A percentile compares a stretch with the other conserved stretches of the same genome.
These are phyloP conservation scores for Chaetoceros muelleri DNA, from an alignment of 108 stramenopile genomes.

Conservation along the genomic window DNA sequence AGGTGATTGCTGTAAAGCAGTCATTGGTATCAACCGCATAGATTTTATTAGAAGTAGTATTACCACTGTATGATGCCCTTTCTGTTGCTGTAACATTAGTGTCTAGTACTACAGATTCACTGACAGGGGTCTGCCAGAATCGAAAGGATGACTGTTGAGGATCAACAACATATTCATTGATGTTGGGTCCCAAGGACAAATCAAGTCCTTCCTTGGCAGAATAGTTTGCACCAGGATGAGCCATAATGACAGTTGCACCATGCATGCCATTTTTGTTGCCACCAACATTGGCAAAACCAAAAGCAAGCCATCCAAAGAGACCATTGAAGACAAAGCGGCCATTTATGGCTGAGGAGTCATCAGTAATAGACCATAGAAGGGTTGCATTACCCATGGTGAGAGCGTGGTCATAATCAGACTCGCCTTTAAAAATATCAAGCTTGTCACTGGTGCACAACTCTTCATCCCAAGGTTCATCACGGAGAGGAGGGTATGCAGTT, in stretches of 20 bases:
- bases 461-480: neutral
- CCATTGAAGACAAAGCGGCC: constrained; percentile 34
- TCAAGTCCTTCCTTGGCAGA: constrained; percentile 28
- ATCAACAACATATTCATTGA: constrained; percentile 36
- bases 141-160: constrained; percentile 28
- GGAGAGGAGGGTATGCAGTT: neutral
- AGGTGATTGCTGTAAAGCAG: constrained; percentile 50
- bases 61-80: constrained; percentile 9
- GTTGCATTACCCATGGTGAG: neutral
- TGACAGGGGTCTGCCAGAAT: constrained; percentile 36
- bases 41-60: neutral
- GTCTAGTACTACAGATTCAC: neutral
- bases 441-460: too few species aligned
- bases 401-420: neutral
- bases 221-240: constrained; percentile 34
- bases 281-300: constrained; percentile 31
- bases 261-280: constrained; percentile 31
- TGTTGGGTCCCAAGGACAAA: constrained; percentile 7
- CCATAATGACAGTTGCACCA: constrained; percentile 35
- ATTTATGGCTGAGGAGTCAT: constrained; percentile 26
- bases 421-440: neutral
- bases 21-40: constrained; percentile 19
- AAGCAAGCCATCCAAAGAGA: constrained; percentile 38
- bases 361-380: constrained; percentile 32
- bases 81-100: neutral